phyloP scores from a whole-genome alignment of 179 eudicot genomes.

The Beta corolliflora region DNA sequence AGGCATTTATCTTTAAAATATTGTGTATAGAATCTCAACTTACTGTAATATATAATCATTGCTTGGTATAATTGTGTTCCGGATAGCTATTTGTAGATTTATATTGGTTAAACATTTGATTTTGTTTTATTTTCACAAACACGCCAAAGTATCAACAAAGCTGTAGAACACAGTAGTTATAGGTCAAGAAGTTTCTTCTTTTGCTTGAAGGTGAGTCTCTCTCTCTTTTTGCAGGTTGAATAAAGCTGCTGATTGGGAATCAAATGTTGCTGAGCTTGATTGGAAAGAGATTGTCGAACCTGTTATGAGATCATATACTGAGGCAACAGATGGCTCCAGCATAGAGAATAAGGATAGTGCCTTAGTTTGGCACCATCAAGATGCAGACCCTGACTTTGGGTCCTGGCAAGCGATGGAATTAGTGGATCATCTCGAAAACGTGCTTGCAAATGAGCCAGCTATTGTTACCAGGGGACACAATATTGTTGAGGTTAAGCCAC shows the following conservation, averaged over 20 bases:
- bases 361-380: constrained; percentile 87
- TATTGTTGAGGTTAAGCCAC: constrained; percentile 92
- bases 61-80: not conserved
- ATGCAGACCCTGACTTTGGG: constrained; percentile 89
- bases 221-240: constrained; percentile 55
- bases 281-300: constrained; percentile 92
- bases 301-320: constrained; percentile 68
- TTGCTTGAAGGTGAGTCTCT: not conserved
- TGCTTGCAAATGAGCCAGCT: constrained; percentile 86
- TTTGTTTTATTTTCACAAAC: not conserved
- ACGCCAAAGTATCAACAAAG: not conserved
- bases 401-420: constrained; percentile 90
- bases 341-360: constrained; percentile 82
- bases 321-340: constrained; percentile 83
- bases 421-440: constrained; percentile 77
- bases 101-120: not conserved
- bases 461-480: constrained; percentile 71
- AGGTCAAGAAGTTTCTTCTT: not conserved
- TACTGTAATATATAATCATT: not conserved
- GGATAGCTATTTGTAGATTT: not conserved
- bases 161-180: not conserved
- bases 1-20: not conserved
- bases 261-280: constrained; percentile 50
- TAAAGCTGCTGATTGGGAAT: constrained; percentile 63
- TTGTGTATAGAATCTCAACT: not conserved